These are phyloP conservation scores for Populus euphratica DNA, from an alignment of 345 rosid species.

Conservation along the genomic window DNA sequence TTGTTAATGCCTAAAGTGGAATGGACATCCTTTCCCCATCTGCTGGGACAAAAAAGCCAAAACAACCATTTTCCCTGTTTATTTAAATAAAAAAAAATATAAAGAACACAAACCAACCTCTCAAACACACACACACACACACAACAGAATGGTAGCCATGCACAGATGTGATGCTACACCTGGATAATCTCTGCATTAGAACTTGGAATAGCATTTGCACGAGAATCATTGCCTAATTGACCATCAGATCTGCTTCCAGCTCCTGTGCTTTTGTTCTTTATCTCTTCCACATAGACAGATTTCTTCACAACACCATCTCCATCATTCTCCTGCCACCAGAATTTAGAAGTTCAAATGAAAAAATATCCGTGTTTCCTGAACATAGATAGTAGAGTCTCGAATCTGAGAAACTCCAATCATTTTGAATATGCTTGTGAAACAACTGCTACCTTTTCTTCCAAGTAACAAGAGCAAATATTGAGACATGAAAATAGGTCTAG, in stretches of 20 bases:
- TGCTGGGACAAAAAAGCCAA: too few relatives aligned
- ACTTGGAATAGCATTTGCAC: conserved; percentile 21
- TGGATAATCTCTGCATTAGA: conserved; percentile 25
- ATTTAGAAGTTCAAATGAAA: background rate
- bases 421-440: background rate
- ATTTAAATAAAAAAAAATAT: too few relatives aligned
- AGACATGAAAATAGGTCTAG: background rate
- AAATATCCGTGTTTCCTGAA: background rate
- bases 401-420: background rate
- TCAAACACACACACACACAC: too few relatives aligned
- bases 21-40: too few relatives aligned
- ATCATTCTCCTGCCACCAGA: conserved; percentile 34
- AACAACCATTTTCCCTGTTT: too few relatives aligned
- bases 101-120: too few relatives aligned
- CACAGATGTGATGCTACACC: conserved; percentile 11
- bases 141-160: background rate
- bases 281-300: conserved; percentile 33
- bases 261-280: conserved; percentile 31
- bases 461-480: background rate
- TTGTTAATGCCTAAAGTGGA: background rate
- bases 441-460: background rate
- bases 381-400: background rate
- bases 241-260: conserved; percentile 27
- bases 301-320: conserved; percentile 32
- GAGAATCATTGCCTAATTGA: conserved; percentile 22